These are phyloP conservation scores for Candida verbasci DNA, from an alignment of 805 yeast species.

Conservation along the genomic window DNA sequence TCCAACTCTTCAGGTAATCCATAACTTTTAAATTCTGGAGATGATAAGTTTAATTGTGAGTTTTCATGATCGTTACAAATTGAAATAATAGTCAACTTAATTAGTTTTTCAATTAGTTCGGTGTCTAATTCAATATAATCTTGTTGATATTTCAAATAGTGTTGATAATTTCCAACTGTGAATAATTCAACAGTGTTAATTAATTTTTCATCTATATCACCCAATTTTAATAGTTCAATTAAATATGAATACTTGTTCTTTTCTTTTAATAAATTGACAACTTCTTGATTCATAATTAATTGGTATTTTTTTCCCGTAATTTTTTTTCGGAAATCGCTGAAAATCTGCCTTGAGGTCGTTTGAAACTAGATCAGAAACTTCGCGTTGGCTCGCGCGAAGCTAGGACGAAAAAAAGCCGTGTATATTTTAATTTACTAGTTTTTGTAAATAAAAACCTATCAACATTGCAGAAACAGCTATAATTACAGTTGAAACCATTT, in stretches of 20 bases:
- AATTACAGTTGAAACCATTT: no score
- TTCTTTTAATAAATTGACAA: neutral
- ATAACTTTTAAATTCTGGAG: neutral
- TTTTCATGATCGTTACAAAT: slow-evolving; percentile 14
- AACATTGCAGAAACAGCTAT: slow-evolving; percentile 8
- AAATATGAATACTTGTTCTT: slow-evolving; percentile 8
- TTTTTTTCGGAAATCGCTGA: no score
- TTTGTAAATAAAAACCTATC: slow-evolving; percentile 8
- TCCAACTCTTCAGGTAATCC: slow-evolving; percentile 13
- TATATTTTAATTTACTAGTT: slow-evolving; percentile 3
- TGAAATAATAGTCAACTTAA: slow-evolving; percentile 23
- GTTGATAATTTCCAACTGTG: slow-evolving; percentile 29
- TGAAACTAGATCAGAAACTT: no score
- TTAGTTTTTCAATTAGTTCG: slow-evolving; percentile 18
- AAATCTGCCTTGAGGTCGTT: no score
- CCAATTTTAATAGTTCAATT: slow-evolving; percentile 3
- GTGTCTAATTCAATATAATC: slow-evolving; percentile 13
- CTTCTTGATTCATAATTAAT: neutral
- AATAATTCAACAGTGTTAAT: slow-evolving; percentile 33
- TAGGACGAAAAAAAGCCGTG: no score
- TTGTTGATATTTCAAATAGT: slow-evolving; percentile 17
- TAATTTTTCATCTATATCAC: slow-evolving; percentile 3
- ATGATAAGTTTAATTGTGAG: neutral
- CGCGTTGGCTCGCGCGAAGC: no score
- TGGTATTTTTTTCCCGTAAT: no score